phyloP scores from a whole-genome alignment of 208 protist species.

The Strigomonas culicis region DNA sequence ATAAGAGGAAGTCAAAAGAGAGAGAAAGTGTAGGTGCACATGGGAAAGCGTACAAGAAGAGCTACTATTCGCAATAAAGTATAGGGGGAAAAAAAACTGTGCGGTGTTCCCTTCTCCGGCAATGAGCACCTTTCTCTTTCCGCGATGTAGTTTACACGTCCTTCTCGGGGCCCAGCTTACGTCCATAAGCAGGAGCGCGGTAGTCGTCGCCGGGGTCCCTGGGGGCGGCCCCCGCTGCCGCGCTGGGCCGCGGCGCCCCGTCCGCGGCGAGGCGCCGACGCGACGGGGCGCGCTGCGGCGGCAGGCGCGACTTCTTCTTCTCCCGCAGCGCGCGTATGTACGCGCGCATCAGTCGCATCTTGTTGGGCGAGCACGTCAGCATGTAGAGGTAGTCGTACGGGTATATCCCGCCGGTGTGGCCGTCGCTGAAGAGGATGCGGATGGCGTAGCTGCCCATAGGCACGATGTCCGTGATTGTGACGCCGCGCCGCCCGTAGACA shows the following conservation, averaged over 20 bases:
- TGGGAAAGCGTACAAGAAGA: not conserved
- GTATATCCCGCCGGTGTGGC: conserved; percentile 82
- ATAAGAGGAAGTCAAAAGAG: not conserved
- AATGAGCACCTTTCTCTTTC: too few species aligned
- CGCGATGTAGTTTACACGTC: too few species aligned
- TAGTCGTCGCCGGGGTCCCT: not conserved
- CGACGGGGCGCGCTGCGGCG: conserved; percentile 55
- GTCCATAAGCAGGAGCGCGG: conserved; percentile 1
- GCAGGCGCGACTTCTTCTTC: conserved; percentile 57
- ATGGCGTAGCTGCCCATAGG: conserved; percentile 85
- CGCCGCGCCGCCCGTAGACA: conserved; percentile 76
- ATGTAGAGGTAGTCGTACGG: conserved; percentile 81
- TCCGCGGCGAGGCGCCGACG: not conserved
- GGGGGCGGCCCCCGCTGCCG: not conserved
- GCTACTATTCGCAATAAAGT: not conserved
- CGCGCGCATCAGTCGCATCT: conserved; percentile 75
- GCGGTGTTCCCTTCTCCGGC: too few species aligned
- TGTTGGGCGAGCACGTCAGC: conserved; percentile 38
- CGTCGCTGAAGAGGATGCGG: conserved; percentile 83
- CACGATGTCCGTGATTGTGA: conserved; percentile 70
- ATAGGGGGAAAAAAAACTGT: too few species aligned
- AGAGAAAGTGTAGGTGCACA: not conserved
- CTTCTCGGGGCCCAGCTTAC: too few species aligned
- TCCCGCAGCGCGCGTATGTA: conserved; percentile 57
- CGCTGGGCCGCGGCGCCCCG: not conserved